Evolutionary conservation across 106 monocot genomes (phyloP), one percentile per base, ranked within the genome.

Genomic region (Vanilla planifolia): DNA sequence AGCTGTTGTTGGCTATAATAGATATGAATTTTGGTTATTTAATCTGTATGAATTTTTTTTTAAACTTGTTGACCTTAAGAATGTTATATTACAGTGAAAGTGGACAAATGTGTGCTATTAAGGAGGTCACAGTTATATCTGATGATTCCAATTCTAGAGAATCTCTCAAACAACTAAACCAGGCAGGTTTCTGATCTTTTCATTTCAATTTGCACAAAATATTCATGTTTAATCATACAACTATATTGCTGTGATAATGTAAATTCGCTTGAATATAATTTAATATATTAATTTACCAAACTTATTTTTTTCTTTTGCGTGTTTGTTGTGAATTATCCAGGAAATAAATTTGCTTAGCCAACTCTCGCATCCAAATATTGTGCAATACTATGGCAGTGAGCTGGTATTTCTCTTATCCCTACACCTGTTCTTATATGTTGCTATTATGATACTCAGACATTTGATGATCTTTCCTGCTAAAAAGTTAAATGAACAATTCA

Each of bases 101-200:
- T 65, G 93, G 93, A 43, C 85, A 82, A 27, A 82, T 93, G 79
- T 85, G 82, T 80, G 93, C 93, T 39, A 89, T 93, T 69, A 93
- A 93, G 73, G 89, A 93, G 72, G 93, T 93, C 53, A 64, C 68
- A 64, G 64, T 79, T 27, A 79, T 93, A 61, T 72, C 79, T 67
- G 93, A 80, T 79, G 89, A 93, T 70, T 47, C 71, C 64, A 82
- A 85, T 66, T 89, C 93, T 64, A 93, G 76, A 75, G 93, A 93
- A 75, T 80, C 68, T 53, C 79, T 93, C 60, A 85, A 68, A 60
- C 93, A 93, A 72, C 72, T 93, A 29, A 73, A 48, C 60, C 93
- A 93, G 81, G 92, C 78, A 59, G 64, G 41, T 43, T 24, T 61
- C 24, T 46, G 1, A 11, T 35, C 21, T 40, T 39, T 4, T 36